Evolutionary conservation across 2,329 filamentous ascomycete species (phyloP).

Genomic region (Basipetospora chlamydospora): DNA sequence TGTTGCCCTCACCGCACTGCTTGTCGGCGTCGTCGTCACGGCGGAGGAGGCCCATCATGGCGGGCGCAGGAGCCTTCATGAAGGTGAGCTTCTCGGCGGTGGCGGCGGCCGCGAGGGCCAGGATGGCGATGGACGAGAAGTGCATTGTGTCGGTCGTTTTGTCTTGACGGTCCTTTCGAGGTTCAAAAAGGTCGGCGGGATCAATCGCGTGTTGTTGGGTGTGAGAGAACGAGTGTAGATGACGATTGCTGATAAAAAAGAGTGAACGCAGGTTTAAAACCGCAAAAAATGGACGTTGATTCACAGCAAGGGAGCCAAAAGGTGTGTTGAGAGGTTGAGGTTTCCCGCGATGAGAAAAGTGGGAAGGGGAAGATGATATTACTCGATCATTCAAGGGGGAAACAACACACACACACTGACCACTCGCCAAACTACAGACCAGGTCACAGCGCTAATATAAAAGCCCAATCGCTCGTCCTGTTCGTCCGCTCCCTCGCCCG

Average conservation of each 20-base stretch:
- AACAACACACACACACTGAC: too few species aligned
- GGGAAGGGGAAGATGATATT: too few species aligned
- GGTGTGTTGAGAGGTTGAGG: too few species aligned
- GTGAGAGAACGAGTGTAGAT: background rate
- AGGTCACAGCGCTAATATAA: too few species aligned
- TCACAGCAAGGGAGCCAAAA: too few species aligned
- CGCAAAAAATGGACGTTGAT: background rate
- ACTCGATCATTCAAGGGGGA: too few species aligned
- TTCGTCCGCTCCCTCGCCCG: too few species aligned
- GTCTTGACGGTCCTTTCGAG: background rate
- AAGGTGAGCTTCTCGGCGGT: slow-evolving; percentile 12
- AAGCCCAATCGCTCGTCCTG: too few species aligned
- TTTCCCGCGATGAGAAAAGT: too few species aligned
- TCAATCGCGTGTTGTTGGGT: background rate
- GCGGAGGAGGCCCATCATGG: slow-evolving; percentile 25
- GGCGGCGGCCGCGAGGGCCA: slow-evolving; percentile 20
- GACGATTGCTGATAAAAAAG: background rate
- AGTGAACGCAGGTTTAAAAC: slow-evolving; percentile 6
- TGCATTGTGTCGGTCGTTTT: slow-evolving; percentile 1
- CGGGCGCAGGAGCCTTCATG: slow-evolving; percentile 21
- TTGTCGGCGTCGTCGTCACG: slow-evolving; percentile 32
- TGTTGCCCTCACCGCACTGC: slow-evolving; percentile 34
- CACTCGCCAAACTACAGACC: too few species aligned
- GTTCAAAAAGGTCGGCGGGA: background rate
- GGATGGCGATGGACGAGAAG: slow-evolving; percentile 12